A percentile compares a stretch with the other conserved stretches of the same genome.
phyloP scores from a whole-genome alignment of 257 asterid species.

The Solanum acaule region DNA sequence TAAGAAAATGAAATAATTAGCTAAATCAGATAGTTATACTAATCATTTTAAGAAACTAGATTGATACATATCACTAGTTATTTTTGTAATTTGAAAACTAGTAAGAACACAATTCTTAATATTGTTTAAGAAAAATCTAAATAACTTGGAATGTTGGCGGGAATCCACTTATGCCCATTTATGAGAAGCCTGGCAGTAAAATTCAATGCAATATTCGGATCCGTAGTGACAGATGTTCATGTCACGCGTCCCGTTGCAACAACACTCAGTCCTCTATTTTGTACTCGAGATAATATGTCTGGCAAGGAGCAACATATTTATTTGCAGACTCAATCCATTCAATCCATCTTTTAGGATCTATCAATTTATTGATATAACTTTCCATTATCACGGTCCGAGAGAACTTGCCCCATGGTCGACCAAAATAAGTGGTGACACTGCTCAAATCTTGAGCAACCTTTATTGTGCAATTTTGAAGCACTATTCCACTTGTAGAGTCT shows the following conservation, averaged over 20 bases:
- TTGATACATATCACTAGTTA: too few relatives aligned
- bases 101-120: not conserved
- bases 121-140: not conserved
- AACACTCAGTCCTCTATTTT: not conserved
- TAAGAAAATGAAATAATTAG: too few relatives aligned
- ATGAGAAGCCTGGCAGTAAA: not conserved
- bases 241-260: too few relatives aligned
- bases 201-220: not conserved
- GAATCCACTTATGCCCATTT: not conserved
- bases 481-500: too few relatives aligned
- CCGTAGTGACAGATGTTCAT: not conserved
- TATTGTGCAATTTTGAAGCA: too few relatives aligned
- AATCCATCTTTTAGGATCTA: not conserved
- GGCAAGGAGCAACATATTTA: not conserved
- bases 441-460: too few relatives aligned
- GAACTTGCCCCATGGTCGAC: too few relatives aligned
- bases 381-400: too few relatives aligned
- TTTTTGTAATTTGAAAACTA: too few relatives aligned
- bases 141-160: not conserved
- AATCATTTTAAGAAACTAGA: too few relatives aligned
- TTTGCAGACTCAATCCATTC: not conserved
- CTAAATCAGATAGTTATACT: too few relatives aligned
- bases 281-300: not conserved
- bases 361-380: not conserved
- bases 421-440: too few relatives aligned